phyloP scores from a whole-genome alignment of 2,329 filamentous ascomycete species.

The Aspergillus chevalieri region DNA sequence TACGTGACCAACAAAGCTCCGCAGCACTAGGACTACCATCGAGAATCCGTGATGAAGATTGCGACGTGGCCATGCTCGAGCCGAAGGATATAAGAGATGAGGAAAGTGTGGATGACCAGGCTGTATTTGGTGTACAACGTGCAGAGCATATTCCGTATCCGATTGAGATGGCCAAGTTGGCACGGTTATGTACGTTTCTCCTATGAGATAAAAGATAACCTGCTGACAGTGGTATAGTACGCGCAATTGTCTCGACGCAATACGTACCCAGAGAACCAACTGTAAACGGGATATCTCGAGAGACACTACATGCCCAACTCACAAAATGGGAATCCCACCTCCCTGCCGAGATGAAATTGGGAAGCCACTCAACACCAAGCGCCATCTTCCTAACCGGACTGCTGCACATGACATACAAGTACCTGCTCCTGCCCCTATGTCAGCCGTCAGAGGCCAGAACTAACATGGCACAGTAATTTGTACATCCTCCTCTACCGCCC shows the following conservation, averaged over 20 bases:
- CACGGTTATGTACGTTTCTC: constrained; percentile 26
- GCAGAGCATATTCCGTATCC: constrained; percentile 29
- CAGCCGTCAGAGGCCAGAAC: too few relatives aligned
- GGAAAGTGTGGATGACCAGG: constrained; percentile 17
- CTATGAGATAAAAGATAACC: neutral
- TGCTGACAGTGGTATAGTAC: neutral
- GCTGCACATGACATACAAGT: constrained; percentile 44
- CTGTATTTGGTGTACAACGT: constrained; percentile 25
- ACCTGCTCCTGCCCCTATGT: neutral
- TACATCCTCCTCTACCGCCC: constrained; percentile 43
- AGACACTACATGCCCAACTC: constrained; percentile 26
- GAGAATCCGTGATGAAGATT: constrained; percentile 46
- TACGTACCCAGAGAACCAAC: constrained; percentile 23
- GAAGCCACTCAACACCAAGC: constrained; percentile 21
- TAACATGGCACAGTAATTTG: constrained; percentile 30
- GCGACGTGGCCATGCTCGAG: constrained; percentile 39
- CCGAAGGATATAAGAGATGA: constrained; percentile 33
- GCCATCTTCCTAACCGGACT: constrained; percentile 35
- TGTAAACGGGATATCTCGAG: constrained; percentile 16
- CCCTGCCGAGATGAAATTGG: constrained; percentile 29
- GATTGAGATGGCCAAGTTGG: constrained; percentile 36
- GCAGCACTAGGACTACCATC: constrained; percentile 42
- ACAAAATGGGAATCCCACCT: constrained; percentile 36
- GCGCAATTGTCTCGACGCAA: constrained; percentile 31
- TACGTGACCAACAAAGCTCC: constrained; percentile 45